These are phyloP conservation scores for Termitomyces sp. DNA, from an alignment of 768 basidiomycete genomes.

Conservation along the genomic window DNA sequence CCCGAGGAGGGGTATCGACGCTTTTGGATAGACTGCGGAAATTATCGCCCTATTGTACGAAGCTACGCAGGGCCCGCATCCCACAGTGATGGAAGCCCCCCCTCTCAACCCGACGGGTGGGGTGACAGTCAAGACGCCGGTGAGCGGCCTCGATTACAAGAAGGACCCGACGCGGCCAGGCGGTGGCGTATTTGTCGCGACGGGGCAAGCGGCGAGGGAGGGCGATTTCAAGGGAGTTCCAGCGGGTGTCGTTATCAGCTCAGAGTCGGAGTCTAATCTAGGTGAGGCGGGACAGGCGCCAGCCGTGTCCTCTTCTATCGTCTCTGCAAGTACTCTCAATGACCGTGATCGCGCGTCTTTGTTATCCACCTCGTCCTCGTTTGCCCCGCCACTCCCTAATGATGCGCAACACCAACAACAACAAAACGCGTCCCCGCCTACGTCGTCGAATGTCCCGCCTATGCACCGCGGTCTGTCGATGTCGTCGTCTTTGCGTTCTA, in stretches of 20 bases:
- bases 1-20: slow-evolving; percentile 4
- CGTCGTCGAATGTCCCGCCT: slow-evolving; percentile 11
- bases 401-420: not conserved
- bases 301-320: slow-evolving; percentile 16
- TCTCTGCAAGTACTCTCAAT: slow-evolving; percentile 24
- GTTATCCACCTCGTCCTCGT: slow-evolving; percentile 29
- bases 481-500: slow-evolving; percentile 25
- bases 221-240: slow-evolving; percentile 51
- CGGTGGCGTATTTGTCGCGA: slow-evolving; percentile 81
- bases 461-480: slow-evolving; percentile 13
- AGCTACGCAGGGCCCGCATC: slow-evolving; percentile 74
- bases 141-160: slow-evolving; percentile 59
- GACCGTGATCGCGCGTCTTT: slow-evolving; percentile 29
- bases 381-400: slow-evolving; percentile 27
- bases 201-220: slow-evolving; percentile 36
- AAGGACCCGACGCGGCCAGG: slow-evolving; percentile 80
- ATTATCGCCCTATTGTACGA: slow-evolving; percentile 90
- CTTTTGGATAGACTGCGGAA: slow-evolving; percentile 69
- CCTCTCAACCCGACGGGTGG: slow-evolving; percentile 78
- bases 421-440: not conserved
- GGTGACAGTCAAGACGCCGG: slow-evolving; percentile 48
- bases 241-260: slow-evolving; percentile 49
- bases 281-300: slow-evolving; percentile 21
- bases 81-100: slow-evolving; percentile 46
- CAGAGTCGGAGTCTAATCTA: slow-evolving; percentile 43